Percentiles rank a stretch among this genome's conserved stretches.
Evolutionary conservation across 1,284 basidiomycete genomes (phyloP).

Genomic region (Porogramme epimiltina): DNA sequence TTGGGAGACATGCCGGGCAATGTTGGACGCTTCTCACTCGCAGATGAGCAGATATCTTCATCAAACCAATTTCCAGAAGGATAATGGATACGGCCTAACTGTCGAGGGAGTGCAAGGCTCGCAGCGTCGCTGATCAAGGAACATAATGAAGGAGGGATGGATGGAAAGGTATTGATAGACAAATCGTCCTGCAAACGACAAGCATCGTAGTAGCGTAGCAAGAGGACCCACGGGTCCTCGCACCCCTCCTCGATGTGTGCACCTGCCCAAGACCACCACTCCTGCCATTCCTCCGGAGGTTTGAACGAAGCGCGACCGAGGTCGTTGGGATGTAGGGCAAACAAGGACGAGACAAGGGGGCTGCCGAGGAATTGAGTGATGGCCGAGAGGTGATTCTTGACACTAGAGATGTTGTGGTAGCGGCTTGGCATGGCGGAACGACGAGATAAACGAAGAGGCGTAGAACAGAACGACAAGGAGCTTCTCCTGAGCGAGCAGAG

Average conservation of each 20-base stretch:
- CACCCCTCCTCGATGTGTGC: neutral
- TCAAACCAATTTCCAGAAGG: slow-evolving; percentile 2
- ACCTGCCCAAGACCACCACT: slow-evolving; percentile 35
- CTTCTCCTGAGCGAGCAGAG: too few species aligned
- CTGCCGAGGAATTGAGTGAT: slow-evolving; percentile 24
- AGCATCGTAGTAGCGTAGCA: slow-evolving; percentile 27
- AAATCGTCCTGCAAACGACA: neutral
- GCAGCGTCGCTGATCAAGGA: slow-evolving; percentile 17
- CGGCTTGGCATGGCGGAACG: too few species aligned
- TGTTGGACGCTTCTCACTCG: neutral
- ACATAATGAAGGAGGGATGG: slow-evolving; percentile 12
- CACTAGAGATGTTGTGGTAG: too few species aligned
- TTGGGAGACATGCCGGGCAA: slow-evolving; percentile 52
- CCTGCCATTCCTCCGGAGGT: slow-evolving; percentile 26
- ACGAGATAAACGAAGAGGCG: too few species aligned
- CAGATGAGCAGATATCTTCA: neutral
- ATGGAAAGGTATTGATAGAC: neutral
- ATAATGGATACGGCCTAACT: neutral
- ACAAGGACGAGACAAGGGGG: slow-evolving; percentile 20
- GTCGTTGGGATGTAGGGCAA: slow-evolving; percentile 32
- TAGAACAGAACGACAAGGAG: too few species aligned
- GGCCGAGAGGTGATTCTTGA: neutral
- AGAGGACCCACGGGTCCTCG: slow-evolving; percentile 17
- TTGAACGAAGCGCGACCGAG: slow-evolving; percentile 20
- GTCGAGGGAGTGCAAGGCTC: slow-evolving; percentile 18